Evolutionary conservation across 192 early-diverging fungal species (phyloP).

Genomic region (Linnemannia hyalina): DNA sequence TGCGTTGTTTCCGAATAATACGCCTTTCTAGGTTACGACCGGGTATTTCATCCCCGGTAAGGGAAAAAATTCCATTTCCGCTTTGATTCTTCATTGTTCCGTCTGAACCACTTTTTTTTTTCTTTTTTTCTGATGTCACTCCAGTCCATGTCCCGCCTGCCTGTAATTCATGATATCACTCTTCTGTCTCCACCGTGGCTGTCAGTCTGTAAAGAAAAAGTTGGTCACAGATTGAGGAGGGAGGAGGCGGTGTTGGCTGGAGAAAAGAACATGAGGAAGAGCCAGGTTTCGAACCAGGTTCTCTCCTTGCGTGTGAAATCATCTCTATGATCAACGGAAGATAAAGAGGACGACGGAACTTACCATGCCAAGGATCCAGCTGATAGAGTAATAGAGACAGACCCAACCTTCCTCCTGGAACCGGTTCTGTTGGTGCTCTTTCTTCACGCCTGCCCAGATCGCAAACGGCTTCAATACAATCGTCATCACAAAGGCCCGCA

Average conservation of each 20-base stretch:
- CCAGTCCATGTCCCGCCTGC: background rate
- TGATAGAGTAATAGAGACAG: slow-evolving; percentile 75
- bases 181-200: too few relatives aligned
- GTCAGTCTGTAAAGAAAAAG: background rate
- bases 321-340: background rate
- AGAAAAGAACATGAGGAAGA: background rate
- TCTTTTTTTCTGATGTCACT: background rate
- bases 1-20: background rate
- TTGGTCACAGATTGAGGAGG: background rate
- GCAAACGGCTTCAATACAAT: slow-evolving; percentile 63
- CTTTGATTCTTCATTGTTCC: background rate
- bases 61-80: background rate
- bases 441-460: slow-evolving; percentile 28
- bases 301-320: background rate
- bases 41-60: slow-evolving; percentile 1
- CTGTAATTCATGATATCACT: too few relatives aligned
- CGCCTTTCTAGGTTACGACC: background rate
- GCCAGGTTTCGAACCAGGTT: background rate
- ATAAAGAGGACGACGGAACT: slow-evolving; percentile 19
- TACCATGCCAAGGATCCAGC: slow-evolving; percentile 71
- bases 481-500: slow-evolving; percentile 68
- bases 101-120: too few relatives aligned
- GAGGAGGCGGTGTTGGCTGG: background rate
- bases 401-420: slow-evolving; percentile 83
- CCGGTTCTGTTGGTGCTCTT: slow-evolving; percentile 60